Base-by-base conservation (phyloP, 805 yeast genomes). In the Yamadazyma olivae region DNA sequence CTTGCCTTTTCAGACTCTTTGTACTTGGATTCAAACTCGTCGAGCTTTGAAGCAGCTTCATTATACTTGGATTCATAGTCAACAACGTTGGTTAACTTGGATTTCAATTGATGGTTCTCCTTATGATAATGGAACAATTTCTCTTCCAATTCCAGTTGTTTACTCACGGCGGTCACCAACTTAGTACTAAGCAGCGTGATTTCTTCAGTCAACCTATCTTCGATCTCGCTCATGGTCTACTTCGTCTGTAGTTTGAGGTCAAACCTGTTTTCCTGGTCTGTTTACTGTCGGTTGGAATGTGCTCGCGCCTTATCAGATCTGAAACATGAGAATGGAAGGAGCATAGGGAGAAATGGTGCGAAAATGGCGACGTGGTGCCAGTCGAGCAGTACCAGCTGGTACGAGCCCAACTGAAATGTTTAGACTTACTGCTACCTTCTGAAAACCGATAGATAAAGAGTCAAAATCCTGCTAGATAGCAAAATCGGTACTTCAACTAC, bases 131-230 rank as follows among this genome's bases (percentile, higher is more conserved):
- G 63, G 2, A 61, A 51, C 3, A 75, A 46, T 30, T 66, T 63
- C 41, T 74, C 79, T 45, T 79, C 85, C 41, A 79, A 51, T 27
- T 63, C 70, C 36, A 76, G 71, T 56, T 74, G 81, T 43, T 70
- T 74, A 40, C 75, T 78, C 5, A 79, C 73, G 14, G 81, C 75
- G 21, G 81, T 79, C 24, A 79, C 74, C 36, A 79, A 61, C 51
- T 72, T 74, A 2, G 84, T 79, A 13, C 83, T 77, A 29, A 79
- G 55, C 17, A 73, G 55, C 4, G 80, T 64, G 36, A 79, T 76
- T 57, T 79, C 83, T 28, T 67, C 53, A 1, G 81, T 69, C 21
- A 79, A 61, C 33, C 82, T 59, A 10, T 46, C 58, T 27, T 36
- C 39, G 15, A 36, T 36, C 24, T 20, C 32, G 8, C 16, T 10